These are phyloP conservation scores for Emergomyces pasteurianus DNA, from an alignment of 2,329 filamentous ascomycete species.

Conservation along the genomic window DNA sequence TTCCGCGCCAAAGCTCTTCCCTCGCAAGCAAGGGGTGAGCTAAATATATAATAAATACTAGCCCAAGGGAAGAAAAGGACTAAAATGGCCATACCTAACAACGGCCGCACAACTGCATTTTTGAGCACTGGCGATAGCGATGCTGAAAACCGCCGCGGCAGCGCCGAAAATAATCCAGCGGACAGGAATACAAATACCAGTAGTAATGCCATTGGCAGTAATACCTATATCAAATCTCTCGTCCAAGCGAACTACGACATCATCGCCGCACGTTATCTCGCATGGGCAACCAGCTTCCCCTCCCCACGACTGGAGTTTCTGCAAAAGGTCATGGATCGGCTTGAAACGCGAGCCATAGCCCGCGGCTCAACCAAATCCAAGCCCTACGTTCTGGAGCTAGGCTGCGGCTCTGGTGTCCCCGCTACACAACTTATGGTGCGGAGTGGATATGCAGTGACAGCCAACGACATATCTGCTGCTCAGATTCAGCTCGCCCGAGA, in stretches of 20 bases:
- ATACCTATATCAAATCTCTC: neutral
- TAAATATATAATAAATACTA: neutral
- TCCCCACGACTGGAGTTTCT: constrained; percentile 23
- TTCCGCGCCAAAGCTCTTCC: neutral
- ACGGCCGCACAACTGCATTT: neutral
- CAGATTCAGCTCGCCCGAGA: neutral
- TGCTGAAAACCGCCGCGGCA: neutral
- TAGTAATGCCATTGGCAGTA: too few relatives aligned
- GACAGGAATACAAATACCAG: neutral
- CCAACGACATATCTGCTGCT: constrained; percentile 7
- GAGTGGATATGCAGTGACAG: neutral
- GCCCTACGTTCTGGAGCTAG: constrained; percentile 26
- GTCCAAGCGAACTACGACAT: constrained; percentile 21
- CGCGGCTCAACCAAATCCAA: neutral
- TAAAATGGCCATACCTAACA: neutral
- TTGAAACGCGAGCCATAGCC: neutral
- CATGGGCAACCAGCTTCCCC: constrained; percentile 22
- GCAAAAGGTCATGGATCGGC: constrained; percentile 15
- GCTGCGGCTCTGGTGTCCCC: constrained; percentile 31
- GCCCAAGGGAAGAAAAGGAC: neutral
- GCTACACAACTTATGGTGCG: constrained; percentile 14
- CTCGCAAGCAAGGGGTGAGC: neutral
- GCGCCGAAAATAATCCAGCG: neutral
- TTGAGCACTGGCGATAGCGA: neutral
- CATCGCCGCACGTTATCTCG: constrained; percentile 25